Percentiles rank a stretch among this genome's conserved stretches.
Evolutionary conservation across 768 basidiomycete genomes (phyloP).

Genomic region (Suillus hirtellus): DNA sequence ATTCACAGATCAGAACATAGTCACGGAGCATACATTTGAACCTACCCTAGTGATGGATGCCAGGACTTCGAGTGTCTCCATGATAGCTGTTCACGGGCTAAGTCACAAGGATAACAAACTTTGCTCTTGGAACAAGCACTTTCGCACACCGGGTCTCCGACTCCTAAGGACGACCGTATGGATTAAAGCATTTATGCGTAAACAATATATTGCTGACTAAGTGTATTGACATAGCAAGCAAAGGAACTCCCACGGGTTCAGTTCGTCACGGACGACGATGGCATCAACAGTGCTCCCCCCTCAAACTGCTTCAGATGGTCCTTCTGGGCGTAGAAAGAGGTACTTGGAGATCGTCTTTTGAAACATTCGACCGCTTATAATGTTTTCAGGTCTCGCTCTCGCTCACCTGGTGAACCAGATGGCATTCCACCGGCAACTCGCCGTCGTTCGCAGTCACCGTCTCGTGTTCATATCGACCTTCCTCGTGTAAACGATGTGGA

Average conservation of each 20-base stretch:
- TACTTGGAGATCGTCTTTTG: conserved; percentile 1
- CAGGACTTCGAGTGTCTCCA: conserved; percentile 55
- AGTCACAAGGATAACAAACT: background rate
- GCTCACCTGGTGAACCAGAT: conserved; percentile 34
- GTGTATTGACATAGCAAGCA: background rate
- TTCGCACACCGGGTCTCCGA: background rate
- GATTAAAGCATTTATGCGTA: too few species aligned
- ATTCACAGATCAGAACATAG: conserved; percentile 8
- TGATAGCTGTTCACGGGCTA: conserved; percentile 20
- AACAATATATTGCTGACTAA: background rate
- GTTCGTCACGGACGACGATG: conserved; percentile 32
- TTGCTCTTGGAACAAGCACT: background rate
- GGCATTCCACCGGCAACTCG: conserved; percentile 43
- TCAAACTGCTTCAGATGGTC: conserved; percentile 32
- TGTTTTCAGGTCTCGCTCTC: conserved; percentile 48
- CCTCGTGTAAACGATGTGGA: conserved; percentile 71
- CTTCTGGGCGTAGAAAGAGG: conserved; percentile 51
- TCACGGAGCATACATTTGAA: background rate
- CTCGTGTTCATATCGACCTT: conserved; percentile 35
- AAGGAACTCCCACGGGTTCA: background rate
- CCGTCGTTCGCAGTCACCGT: conserved; percentile 38
- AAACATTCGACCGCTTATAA: conserved; percentile 7
- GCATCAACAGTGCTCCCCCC: conserved; percentile 38
- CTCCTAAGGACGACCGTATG: too few species aligned
- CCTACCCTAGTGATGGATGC: conserved; percentile 56